Evolutionary conservation across 163 green algal species (phyloP), one percentile per base, ranked within the genome.

Genomic region (Volvox carteri): DNA sequence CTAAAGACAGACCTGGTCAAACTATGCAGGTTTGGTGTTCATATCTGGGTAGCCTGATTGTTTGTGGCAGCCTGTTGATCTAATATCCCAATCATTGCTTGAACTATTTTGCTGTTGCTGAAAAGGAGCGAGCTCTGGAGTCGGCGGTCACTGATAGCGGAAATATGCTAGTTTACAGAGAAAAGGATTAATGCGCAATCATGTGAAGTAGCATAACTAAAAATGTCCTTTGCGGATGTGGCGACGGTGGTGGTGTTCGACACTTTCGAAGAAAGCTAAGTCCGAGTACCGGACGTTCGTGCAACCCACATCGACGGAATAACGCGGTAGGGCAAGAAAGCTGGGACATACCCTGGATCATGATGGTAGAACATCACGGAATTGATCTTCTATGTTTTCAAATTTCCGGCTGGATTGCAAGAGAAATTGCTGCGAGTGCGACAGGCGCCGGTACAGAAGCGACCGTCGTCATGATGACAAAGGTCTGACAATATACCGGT

Each of bases 221-320:
- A n/a, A n/a, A n/a, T n/a, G n/a, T n/a, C n/a, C n/a, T n/a, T n/a
- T n/a, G n/a, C n/a, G n/a, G n/a, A n/a, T n/a, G n/a, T n/a, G n/a
- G n/a, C n/a, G n/a, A n/a, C n/a, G n/a, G n/a, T n/a, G n/a, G n/a
- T n/a, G n/a, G n/a, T n/a, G n/a, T n/a, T n/a, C n/a, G n/a, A n/a
- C n/a, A n/a, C n/a, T n/a, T n/a, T n/a, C n/a, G n/a, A n/a, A n/a
- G n/a, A n/a, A n/a, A n/a, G n/a, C n/a, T n/a, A n/a, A n/a, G 65
- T 75, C 46, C 65, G 65, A 75, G 16, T 75, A 75, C 41, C 70
- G 70, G 70, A 42, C 70, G 70, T 54, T 78, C 18, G 5, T 58
- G 41, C 70, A 56, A 78, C 70, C 70, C 70, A 78, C 67, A 44
- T 50, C 67, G 25, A 76, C 67, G 67, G 4, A 19, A 74, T 5